Evolutionary conservation across 169 alveolate species (phyloP).

Genomic region (Cryptosporidium xiaoi): DNA sequence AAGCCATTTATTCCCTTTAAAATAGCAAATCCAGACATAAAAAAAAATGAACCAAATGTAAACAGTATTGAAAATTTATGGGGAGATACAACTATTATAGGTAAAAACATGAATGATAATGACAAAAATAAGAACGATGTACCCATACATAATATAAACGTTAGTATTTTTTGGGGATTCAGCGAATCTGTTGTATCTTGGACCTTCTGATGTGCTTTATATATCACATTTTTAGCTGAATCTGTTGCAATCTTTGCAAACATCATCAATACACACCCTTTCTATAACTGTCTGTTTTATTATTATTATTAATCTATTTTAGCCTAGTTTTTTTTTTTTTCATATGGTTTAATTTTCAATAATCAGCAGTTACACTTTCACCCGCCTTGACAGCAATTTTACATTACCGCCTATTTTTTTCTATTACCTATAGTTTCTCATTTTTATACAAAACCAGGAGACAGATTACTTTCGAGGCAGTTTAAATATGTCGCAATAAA

Average conservation of each 20-base stretch:
- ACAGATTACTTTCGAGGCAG: no score
- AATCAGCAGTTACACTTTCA: no score
- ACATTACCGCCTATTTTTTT: no score
- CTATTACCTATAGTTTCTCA: no score
- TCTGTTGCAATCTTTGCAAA: constrained; percentile 63
- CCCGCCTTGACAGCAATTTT: no score
- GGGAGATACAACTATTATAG: constrained; percentile 70
- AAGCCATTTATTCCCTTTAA: constrained; percentile 53
- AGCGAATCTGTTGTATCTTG: constrained; percentile 69
- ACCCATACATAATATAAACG: constrained; percentile 39
- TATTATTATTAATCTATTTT: no score
- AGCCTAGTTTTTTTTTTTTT: no score
- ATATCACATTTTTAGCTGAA: constrained; percentile 55
- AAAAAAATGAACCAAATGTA: constrained; percentile 69
- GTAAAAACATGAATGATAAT: constrained; percentile 63
- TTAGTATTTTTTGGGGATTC: constrained; percentile 52
- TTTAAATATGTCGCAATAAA: no score
- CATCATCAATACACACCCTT: constrained; percentile 1
- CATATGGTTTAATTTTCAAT: no score
- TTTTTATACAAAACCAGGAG: no score
- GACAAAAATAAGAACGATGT: constrained; percentile 49
- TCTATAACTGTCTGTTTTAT: no score
- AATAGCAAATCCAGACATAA: constrained; percentile 60
- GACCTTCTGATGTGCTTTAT: constrained; percentile 70
- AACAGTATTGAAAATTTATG: constrained; percentile 61